Conservation (phyloP, 139 green algal genomes). For the Parachlorella kessleri region DNA sequence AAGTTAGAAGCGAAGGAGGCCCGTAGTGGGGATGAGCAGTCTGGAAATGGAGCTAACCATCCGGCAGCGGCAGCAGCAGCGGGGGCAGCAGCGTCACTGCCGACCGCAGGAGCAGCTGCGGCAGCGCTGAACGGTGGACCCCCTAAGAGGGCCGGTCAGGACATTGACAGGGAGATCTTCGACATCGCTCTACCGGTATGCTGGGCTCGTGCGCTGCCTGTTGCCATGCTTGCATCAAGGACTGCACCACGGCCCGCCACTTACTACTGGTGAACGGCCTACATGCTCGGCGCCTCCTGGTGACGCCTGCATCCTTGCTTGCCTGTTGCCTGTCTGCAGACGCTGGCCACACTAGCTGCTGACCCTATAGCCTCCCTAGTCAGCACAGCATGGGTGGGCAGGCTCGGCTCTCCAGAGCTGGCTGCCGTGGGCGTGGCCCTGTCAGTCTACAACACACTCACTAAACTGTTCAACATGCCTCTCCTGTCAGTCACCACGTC, state of each 20-base stretch:
- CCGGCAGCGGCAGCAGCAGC: neutral
- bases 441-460: conserved; percentile 70
- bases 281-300: too few relatives aligned
- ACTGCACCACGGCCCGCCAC: too few relatives aligned
- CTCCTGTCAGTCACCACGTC: conserved; percentile 72
- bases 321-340: conserved; percentile 20
- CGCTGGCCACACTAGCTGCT: conserved; percentile 59
- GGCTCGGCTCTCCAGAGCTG: conserved; percentile 57
- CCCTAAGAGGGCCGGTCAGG: neutral
- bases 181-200: conserved; percentile 60
- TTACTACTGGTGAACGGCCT: too few relatives aligned
- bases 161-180: conserved; percentile 51
- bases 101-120: neutral
- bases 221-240: too few relatives aligned
- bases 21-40: too few relatives aligned
- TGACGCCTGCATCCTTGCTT: too few relatives aligned
- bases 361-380: conserved; percentile 68
- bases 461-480: conserved; percentile 76
- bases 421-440: conserved; percentile 69
- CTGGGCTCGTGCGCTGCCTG: too few relatives aligned
- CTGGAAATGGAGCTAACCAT: too few relatives aligned
- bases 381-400: conserved; percentile 66
- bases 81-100: neutral
- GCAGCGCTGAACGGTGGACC: neutral
- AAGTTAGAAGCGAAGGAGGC: too few relatives aligned